These are phyloP conservation scores for Diaporthe capsici DNA, from an alignment of 2,329 filamentous ascomycete genomes.

Conservation along the genomic window DNA sequence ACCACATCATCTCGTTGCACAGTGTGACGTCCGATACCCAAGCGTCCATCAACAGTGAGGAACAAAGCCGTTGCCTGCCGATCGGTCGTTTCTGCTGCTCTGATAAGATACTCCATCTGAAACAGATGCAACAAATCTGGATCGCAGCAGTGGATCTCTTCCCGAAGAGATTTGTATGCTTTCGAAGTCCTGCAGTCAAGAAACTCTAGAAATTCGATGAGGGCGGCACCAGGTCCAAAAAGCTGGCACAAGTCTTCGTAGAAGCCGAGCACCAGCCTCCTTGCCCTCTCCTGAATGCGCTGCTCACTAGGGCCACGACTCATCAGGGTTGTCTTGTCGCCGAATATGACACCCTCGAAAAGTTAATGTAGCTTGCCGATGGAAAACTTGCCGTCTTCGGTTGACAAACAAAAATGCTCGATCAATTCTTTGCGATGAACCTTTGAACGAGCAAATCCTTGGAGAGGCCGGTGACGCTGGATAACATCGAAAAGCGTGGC, in stretches of 20 bases:
- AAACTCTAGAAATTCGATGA: background rate
- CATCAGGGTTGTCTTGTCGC: background rate
- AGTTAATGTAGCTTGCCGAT: background rate
- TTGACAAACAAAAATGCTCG: background rate
- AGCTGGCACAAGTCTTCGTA: background rate
- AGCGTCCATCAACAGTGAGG: background rate
- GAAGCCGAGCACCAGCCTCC: background rate
- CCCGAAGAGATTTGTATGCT: background rate
- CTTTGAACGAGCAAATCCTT: background rate
- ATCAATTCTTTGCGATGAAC: background rate
- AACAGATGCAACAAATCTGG: background rate
- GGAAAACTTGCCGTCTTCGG: background rate
- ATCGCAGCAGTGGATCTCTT: background rate
- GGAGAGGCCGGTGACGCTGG: background rate
- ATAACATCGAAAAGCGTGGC: background rate
- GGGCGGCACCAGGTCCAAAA: background rate
- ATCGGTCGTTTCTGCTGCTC: background rate
- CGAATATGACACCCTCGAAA: background rate
- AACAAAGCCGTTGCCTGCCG: background rate
- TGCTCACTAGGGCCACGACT: fast-evolving
- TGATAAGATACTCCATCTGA: background rate
- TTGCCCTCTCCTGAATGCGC: background rate
- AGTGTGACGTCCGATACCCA: background rate
- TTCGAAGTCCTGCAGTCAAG: background rate
- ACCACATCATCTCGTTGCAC: background rate